A percentile compares a stretch with the other conserved stretches of the same genome.
These are phyloP conservation scores for Fusarium sambucinum DNA, from an alignment of 2,329 filamentous ascomycete species.

Conservation along the genomic window DNA sequence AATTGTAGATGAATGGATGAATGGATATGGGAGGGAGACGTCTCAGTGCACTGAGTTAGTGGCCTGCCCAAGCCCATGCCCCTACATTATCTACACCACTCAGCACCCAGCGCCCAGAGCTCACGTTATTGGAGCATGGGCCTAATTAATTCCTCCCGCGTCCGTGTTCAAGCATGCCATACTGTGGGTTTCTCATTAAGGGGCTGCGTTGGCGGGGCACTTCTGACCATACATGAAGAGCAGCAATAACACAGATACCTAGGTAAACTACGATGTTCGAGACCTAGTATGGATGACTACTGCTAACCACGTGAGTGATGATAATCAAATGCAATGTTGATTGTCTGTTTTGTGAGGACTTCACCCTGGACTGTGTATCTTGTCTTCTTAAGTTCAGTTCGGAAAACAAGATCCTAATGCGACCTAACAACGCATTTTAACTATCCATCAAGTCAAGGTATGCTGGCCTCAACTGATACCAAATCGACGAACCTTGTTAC, in stretches of 20 bases:
- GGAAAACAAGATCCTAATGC: not conserved
- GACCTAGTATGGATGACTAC: conserved; percentile 13
- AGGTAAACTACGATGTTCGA: conserved; percentile 21
- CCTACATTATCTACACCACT: conserved; percentile 32
- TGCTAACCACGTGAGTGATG: conserved; percentile 22
- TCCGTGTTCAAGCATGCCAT: conserved; percentile 22
- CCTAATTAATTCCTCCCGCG: conserved; percentile 23
- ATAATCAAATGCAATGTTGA: not conserved
- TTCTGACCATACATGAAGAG: conserved; percentile 7
- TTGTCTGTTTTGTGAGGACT: no score
- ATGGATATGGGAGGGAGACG: conserved; percentile 35
- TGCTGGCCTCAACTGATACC: not conserved
- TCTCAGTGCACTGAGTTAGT: conserved; percentile 26
- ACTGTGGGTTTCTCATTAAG: conserved; percentile 19
- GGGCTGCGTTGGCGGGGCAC: conserved; percentile 35
- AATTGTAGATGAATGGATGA: conserved; percentile 36
- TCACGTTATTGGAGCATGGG: conserved; percentile 25
- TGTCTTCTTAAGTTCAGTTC: not conserved
- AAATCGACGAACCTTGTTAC: not conserved
- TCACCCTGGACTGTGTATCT: not conserved
- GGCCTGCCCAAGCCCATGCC: conserved; percentile 17
- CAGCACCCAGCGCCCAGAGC: conserved; percentile 21
- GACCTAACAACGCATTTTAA: not conserved
- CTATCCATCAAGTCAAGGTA: not conserved
- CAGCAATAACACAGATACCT: conserved; percentile 3